Evolutionary conservation across 768 basidiomycete species (phyloP).

Genomic region (Pisolithus sp.): DNA sequence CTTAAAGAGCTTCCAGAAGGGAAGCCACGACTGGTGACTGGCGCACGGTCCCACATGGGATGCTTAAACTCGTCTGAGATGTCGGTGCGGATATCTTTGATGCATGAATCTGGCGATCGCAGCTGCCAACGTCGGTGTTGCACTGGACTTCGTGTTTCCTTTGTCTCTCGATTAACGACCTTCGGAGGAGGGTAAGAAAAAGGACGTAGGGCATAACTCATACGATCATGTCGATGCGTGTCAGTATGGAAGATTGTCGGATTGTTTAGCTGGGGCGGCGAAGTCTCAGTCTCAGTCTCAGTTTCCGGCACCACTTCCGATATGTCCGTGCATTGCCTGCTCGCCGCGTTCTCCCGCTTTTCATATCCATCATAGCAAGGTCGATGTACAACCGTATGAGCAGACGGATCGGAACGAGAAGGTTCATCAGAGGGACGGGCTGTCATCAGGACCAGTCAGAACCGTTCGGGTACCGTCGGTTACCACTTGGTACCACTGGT

Average conservation of each 20-base stretch:
- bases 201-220: conserved; percentile 63
- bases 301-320: not conserved
- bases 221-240: conserved; percentile 51
- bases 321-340: conserved; percentile 54
- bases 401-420: not conserved
- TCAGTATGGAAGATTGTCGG: conserved; percentile 55
- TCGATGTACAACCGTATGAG: conserved; percentile 29
- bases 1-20: conserved; percentile 42
- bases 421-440: no score
- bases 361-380: conserved; percentile 39
- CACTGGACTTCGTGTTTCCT: conserved; percentile 76
- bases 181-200: not conserved
- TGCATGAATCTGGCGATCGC: conserved; percentile 61
- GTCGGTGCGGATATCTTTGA: conserved; percentile 77
- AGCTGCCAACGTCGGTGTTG: conserved; percentile 65
- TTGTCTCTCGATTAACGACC: conserved; percentile 12
- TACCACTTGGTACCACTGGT: no score
- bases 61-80: conserved; percentile 55
- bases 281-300: conserved; percentile 2
- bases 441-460: no score
- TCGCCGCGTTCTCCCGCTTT: conserved; percentile 35
- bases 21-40: conserved; percentile 63
- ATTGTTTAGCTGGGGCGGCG: conserved; percentile 22
- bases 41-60: conserved; percentile 64
- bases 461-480: no score